Evolutionary conservation across 345 rosid species (phyloP).

Genomic region (Theobroma cacao): DNA sequence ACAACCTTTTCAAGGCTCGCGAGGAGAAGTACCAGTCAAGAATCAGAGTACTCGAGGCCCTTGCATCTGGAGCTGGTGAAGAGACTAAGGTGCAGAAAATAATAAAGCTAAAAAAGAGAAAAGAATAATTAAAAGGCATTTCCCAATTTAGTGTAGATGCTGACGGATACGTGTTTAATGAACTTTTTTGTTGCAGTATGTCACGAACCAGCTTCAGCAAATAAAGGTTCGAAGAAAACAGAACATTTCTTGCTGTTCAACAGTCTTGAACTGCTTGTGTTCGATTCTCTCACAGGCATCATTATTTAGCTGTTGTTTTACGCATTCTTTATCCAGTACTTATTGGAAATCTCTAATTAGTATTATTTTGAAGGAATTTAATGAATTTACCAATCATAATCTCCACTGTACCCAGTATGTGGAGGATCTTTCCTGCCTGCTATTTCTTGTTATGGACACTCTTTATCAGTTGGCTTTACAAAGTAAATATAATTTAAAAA

Average conservation of each 20-base stretch:
- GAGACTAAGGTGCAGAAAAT: conserved; percentile 55
- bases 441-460: neutral
- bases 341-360: neutral
- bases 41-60: conserved; percentile 84
- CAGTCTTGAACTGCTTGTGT: neutral
- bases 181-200: conserved; percentile 38
- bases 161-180: conserved; percentile 12
- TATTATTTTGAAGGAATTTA: neutral
- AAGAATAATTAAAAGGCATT: neutral
- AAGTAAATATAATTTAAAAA: too few species aligned
- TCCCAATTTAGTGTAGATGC: neutral
- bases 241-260: neutral
- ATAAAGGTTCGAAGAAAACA: conserved; percentile 42
- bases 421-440: neutral
- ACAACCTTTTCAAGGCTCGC: conserved; percentile 75
- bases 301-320: neutral
- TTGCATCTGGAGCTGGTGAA: conserved; percentile 69
- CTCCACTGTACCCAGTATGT: neutral
- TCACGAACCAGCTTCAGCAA: conserved; percentile 47
- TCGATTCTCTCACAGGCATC: neutral
- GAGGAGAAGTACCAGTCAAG: conserved; percentile 89
- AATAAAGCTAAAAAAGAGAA: neutral
- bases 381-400: neutral
- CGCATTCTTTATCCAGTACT: neutral
- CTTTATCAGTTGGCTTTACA: neutral